These are phyloP conservation scores for Teunomyces stri DNA, from an alignment of 805 yeast species.

Conservation along the genomic window DNA sequence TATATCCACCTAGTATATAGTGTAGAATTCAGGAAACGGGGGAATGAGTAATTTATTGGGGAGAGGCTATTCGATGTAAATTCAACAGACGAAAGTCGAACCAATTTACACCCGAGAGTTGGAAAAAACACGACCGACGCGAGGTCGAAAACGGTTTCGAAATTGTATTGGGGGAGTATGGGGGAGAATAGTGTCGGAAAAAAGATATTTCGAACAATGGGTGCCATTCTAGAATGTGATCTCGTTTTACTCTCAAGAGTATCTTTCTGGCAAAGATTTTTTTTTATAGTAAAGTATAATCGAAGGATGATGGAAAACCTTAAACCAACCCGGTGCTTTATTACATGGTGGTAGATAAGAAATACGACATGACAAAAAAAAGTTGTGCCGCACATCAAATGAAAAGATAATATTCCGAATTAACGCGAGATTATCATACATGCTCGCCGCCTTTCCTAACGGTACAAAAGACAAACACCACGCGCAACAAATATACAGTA, in stretches of 20 bases:
- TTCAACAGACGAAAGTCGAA: constrained; percentile 1
- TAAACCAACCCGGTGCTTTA: not conserved
- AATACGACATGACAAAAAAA: not conserved
- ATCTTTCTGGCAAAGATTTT: no score
- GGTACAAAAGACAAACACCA: not conserved
- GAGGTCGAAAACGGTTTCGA: not conserved
- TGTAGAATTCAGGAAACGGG: not conserved
- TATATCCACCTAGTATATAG: not conserved
- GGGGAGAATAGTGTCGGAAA: not conserved
- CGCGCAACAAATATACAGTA: not conserved
- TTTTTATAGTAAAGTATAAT: not conserved
- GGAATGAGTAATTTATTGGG: not conserved
- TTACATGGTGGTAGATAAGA: not conserved
- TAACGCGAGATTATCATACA: not conserved
- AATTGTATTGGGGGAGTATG: not conserved
- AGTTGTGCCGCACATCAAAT: not conserved
- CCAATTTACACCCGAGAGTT: constrained; percentile 1
- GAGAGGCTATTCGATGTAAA: not conserved
- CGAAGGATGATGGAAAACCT: not conserved
- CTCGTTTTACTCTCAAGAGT: no score
- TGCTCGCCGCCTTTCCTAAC: not conserved
- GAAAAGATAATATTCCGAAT: not conserved
- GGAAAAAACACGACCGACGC: constrained; percentile 3
- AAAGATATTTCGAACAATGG: not conserved
- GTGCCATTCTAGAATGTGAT: no score